phyloP scores from a whole-genome alignment of 306 rosid species.

The Quercus suber region DNA sequence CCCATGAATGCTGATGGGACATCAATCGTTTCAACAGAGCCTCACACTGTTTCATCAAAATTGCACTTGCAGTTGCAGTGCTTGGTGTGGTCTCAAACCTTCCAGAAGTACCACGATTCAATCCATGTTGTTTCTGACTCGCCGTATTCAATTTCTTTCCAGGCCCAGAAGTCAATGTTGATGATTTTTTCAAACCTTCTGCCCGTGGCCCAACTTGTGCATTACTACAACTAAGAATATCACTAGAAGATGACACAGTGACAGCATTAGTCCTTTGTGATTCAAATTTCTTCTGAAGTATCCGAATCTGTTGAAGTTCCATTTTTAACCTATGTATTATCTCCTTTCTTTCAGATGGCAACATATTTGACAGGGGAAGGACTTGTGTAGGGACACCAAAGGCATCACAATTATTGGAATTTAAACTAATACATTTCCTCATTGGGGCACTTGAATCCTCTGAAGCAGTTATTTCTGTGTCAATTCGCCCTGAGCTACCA shows the following conservation, averaged over 20 bases:
- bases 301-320: conserved; percentile 64
- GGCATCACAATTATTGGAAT: conserved; percentile 30
- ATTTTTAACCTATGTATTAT: conserved; percentile 45
- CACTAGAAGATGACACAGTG: conserved; percentile 69
- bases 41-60: conserved; percentile 75
- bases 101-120: conserved; percentile 52
- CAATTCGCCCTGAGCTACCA: conserved; percentile 70
- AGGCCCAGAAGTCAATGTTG: conserved; percentile 27
- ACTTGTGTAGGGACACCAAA: conserved; percentile 46
- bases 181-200: conserved; percentile 34
- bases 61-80: conserved; percentile 35
- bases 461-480: conserved; percentile 61
- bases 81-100: conserved; percentile 45
- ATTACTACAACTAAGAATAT: conserved; percentile 66
- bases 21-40: conserved; percentile 56
- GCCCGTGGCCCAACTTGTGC: conserved; percentile 41
- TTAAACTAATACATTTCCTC: conserved; percentile 63
- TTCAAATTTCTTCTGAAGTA: conserved; percentile 61
- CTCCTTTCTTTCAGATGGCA: conserved; percentile 46
- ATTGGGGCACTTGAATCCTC: conserved; percentile 60
- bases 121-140: conserved; percentile 40
- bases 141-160: conserved; percentile 32
- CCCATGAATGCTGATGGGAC: conserved; percentile 63
- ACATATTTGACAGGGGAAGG: conserved; percentile 54
- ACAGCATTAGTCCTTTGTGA: conserved; percentile 47